Base-by-base conservation (phyloP, 2,329 filamentous ascomycete species). In the Proliferodiscus dingleyae region DNA sequence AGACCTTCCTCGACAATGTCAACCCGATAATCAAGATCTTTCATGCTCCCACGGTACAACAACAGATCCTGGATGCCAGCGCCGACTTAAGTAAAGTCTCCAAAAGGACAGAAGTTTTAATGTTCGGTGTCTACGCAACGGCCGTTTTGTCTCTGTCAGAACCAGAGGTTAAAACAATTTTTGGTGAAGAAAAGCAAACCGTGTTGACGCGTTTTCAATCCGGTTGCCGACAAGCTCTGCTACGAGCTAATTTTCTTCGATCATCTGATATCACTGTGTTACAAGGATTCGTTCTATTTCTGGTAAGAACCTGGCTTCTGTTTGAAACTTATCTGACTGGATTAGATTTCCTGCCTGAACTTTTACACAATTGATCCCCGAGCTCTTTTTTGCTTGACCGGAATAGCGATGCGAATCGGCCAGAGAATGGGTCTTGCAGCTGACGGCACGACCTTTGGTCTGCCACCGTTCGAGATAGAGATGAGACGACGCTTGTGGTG, bases 21-120 rank as follows among this genome's bases (percentile, higher is more conserved):
- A 81, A 87, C 54, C 81, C 83, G 0, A 61, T 88, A 5, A 69
- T 85, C 37, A 87, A 85, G 57, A 70, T 87, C 45, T 82, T 79
- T 0, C 83, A 87, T 57, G 75, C 78, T 0, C 81, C 81, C 1
- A 84, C 75, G 1, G 66, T 86, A 1, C 82, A 87, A 59, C 68
- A 67, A n/a, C 74, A 75, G 42, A 74, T 87, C 30, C 75, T 87
- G 41, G 77, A 81, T 46, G 80, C 80, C 6, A 74, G 74, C 28
- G 72, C 74, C 3, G 71, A 80, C 42, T 60, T 80, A 4, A 66
- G 71, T 22, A 50, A 46, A 19, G 45, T 56, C 3, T 37, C 50
- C 1, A 75, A 72, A 50, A 72, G 72, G 8, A 71, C 85, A 15
- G 81, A 87, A 58, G 80, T 79, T 1, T 69, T 88, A 36, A 80